Base-by-base conservation (phyloP, 495 filamentous ascomycete genomes). In the Stereocaulon alpinum region DNA sequence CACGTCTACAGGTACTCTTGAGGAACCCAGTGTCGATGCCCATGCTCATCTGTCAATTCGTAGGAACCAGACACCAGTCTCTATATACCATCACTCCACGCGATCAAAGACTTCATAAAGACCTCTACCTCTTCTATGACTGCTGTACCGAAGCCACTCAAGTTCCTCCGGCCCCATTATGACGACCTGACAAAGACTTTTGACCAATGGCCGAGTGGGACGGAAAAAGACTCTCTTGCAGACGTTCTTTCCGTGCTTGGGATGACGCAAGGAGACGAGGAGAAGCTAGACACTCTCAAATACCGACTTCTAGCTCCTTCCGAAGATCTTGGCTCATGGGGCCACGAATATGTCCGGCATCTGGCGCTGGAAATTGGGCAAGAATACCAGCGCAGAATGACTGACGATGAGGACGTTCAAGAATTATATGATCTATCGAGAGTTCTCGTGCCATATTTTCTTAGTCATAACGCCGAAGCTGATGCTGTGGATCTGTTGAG, bases 51-150 rank as follows among this genome's bases (percentile, higher is more conserved):
- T 24, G 3, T 24, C 49, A 32, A 32, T 37, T 5, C 61, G 48
- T 73, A 96, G 88, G 93, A 96, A 75, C 76, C 85, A 44, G 88
- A 99, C 71, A 81, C 82, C 40, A 81, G 81, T 59, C 88, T 97
- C 63, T 96, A 99, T 74, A 89, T 87, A 67, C 84, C 91, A 56
- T 86, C 93, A 44, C 77, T 99, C 63, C 90, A 96, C 69, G 84
- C 89, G 56, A 96, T 99, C 80, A 96, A 95, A 77, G 87, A 82
- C 66, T 93, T 87, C 67, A 99, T 99, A 76, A 96, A 95, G 75
- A 99, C 94, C 43, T 95, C 93, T 43, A 99, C 93, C 44, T 95
- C 89, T 42, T 99, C 93, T 12, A 97, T 99, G 93, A 99, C 93
- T 20, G 93, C 93, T 43, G 92, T 99, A 57, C 93, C 93, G 1